Evolutionary conservation across 2,329 filamentous ascomycete genomes (phyloP).

Genomic region (Aspergillus oerlinghausenensis): DNA sequence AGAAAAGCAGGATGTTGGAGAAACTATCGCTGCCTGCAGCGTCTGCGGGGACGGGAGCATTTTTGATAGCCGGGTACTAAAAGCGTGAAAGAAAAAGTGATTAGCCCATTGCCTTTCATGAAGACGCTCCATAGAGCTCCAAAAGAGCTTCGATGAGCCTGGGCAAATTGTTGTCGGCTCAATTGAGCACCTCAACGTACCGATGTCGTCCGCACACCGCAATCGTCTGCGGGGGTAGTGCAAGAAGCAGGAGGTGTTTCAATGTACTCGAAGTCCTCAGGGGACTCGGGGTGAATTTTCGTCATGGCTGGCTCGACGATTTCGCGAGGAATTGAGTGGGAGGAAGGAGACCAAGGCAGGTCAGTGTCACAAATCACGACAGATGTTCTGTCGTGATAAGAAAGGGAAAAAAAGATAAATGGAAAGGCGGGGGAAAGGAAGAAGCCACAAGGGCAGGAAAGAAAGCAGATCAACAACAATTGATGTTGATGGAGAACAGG

Average conservation of each 20-base stretch:
- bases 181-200: slow-evolving; percentile 40
- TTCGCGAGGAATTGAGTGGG: slow-evolving; percentile 21
- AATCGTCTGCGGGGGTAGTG: slow-evolving; percentile 50
- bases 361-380: slow-evolving; percentile 8
- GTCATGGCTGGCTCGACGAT: slow-evolving; percentile 31
- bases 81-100: slow-evolving; percentile 3
- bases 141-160: not conserved
- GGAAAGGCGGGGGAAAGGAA: not conserved
- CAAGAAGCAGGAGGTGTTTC: slow-evolving; percentile 57
- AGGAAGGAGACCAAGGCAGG: slow-evolving; percentile 15
- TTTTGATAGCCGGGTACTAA: slow-evolving; percentile 85
- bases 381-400: slow-evolving; percentile 6
- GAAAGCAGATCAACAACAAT: slow-evolving; percentile 1
- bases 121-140: not conserved
- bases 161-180: not conserved
- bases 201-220: slow-evolving; percentile 58
- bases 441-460: slow-evolving; percentile 1
- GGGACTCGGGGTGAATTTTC: slow-evolving; percentile 42
- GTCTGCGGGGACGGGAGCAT: slow-evolving; percentile 89
- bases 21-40: slow-evolving; percentile 78
- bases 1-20: slow-evolving; percentile 73
- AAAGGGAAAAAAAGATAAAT: slow-evolving; percentile 9
- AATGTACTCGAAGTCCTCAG: slow-evolving; percentile 50
- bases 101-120: slow-evolving; percentile 12
- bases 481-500: not conserved